Base-by-base conservation (phyloP, 768 basidiomycete genomes). In the Tephrocybe sp. region DNA sequence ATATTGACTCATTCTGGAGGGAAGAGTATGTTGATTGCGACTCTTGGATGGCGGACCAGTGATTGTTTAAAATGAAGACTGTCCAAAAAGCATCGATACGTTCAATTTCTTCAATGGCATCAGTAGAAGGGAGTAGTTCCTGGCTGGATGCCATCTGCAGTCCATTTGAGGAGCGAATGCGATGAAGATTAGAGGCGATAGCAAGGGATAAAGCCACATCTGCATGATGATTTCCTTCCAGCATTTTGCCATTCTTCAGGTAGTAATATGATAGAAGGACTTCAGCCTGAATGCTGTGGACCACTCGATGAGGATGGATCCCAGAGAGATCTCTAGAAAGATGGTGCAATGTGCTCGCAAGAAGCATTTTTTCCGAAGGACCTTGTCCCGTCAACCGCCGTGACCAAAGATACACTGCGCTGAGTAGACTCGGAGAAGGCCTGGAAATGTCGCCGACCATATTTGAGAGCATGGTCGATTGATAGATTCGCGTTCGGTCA, bases 351-450 rank as follows among this genome's bases (percentile, higher is more conserved):
- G 45, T 30, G 25, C 41, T 48, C 6, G 17, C 11, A 8, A 51
- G 25, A 2, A 48, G 17, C 12, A 12, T 21, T 15, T 48, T 23
- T 12, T 54, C 46, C 2, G n/a, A 25, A 6, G 44, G 44, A 3
- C 37, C 25, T 14, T 32, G 21, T 7, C 26, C 17, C 14, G 74
- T 71, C 11, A 83, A 65, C 42, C 75, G 72, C 33, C 71, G 58
- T 4, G 78, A 80, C 69, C 79, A 76, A 0, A 85, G 71, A 38
- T 76, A 76, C 2, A 79, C 71, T 3, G 65, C 68, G 52, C 65
- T 74, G 34, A 76, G 67, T 1, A 84, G 66, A 2, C 77, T 77
- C 4, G 77, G 74, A 3, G 76, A 66, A 18, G 78, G 77, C 4
- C 76, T 62, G 37, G 72, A 63, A 4, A 71, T 68, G 33, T 77